These are phyloP conservation scores for Porpolomopsis calyptriformis DNA, from an alignment of 768 basidiomycete genomes.

Conservation along the genomic window DNA sequence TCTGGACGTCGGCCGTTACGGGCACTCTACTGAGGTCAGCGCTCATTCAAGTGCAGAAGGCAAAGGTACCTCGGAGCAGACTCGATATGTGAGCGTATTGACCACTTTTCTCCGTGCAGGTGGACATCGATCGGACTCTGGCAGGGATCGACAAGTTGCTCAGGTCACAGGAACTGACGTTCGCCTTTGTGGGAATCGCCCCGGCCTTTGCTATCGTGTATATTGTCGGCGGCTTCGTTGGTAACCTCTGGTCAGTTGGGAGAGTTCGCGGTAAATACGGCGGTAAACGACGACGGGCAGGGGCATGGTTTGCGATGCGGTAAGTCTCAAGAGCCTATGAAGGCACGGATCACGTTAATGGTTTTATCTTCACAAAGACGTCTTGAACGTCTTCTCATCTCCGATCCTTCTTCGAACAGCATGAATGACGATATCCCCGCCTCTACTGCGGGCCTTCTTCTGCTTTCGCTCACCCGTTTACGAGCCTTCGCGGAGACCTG, in stretches of 20 bases:
- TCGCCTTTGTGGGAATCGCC: constrained; percentile 93
- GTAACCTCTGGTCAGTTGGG: constrained; percentile 39
- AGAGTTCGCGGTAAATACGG: constrained; percentile 45
- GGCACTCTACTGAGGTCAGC: constrained; percentile 77
- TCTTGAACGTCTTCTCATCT: constrained; percentile 58
- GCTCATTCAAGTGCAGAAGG: constrained; percentile 91
- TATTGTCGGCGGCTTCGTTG: constrained; percentile 43
- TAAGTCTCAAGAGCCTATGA: too few relatives aligned
- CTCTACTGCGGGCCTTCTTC: constrained; percentile 60
- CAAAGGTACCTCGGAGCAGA: constrained; percentile 47
- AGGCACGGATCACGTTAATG: constrained; percentile 1
- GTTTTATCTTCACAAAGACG: constrained; percentile 27
- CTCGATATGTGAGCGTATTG: not conserved
- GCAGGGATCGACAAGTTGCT: constrained; percentile 88
- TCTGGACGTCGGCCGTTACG: constrained; percentile 65
- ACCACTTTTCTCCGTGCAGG: constrained; percentile 33
- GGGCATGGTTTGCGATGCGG: constrained; percentile 70
- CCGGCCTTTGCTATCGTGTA: constrained; percentile 80
- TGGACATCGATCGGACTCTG: constrained; percentile 85
- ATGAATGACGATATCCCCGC: constrained; percentile 22
- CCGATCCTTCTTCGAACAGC: constrained; percentile 14
- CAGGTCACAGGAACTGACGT: constrained; percentile 89
- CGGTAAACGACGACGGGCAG: constrained; percentile 39
- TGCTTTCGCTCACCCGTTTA: constrained; percentile 59
- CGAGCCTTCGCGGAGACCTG: constrained; percentile 50